A percentile compares a stretch with the other conserved stretches of the same genome.
Conservation (phyloP, 305 asterid species). For the Euphrasia arctica region DNA sequence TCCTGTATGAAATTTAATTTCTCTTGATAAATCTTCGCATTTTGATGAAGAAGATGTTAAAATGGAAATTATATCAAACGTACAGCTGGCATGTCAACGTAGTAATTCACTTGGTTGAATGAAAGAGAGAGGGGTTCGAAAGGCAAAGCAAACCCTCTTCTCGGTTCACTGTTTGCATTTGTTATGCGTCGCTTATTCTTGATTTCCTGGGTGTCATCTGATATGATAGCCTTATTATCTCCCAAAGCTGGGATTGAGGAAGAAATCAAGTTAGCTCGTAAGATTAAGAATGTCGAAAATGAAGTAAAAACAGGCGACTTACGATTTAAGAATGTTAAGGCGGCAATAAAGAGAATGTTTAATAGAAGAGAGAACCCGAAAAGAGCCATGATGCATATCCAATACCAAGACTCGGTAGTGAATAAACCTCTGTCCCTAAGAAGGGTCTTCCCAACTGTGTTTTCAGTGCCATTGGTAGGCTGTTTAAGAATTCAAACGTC, state of each 20-base stretch:
- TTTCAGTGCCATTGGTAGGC: conserved; percentile 51
- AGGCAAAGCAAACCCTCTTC: conserved; percentile 76
- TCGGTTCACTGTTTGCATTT: conserved; percentile 29
- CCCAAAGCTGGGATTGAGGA: conserved; percentile 50
- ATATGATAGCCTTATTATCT: conserved; percentile 48
- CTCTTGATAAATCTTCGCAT: neutral
- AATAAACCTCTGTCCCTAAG: conserved; percentile 58
- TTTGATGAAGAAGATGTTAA: neutral
- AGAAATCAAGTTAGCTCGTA: neutral
- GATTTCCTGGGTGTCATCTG: conserved; percentile 36
- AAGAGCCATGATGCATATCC: conserved; percentile 67
- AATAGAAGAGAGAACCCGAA: conserved; percentile 60
- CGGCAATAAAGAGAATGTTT: conserved; percentile 59
- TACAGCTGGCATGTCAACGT: conserved; percentile 86
- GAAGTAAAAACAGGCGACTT: conserved; percentile 23
- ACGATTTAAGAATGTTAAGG: conserved; percentile 72
- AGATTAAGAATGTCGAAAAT: too few relatives aligned
- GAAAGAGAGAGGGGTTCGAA: conserved; percentile 79
- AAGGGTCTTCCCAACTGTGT: conserved; percentile 69
- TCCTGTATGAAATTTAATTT: conserved; percentile 38
- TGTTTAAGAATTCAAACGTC: conserved; percentile 16
- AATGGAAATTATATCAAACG: conserved; percentile 20
- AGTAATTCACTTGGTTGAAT: conserved; percentile 71
- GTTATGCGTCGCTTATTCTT: conserved; percentile 24
- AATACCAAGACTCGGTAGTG: conserved; percentile 54